phyloP scores from a whole-genome alignment of 495 filamentous ascomycete genomes.

The Aspergillus bridgeri region DNA sequence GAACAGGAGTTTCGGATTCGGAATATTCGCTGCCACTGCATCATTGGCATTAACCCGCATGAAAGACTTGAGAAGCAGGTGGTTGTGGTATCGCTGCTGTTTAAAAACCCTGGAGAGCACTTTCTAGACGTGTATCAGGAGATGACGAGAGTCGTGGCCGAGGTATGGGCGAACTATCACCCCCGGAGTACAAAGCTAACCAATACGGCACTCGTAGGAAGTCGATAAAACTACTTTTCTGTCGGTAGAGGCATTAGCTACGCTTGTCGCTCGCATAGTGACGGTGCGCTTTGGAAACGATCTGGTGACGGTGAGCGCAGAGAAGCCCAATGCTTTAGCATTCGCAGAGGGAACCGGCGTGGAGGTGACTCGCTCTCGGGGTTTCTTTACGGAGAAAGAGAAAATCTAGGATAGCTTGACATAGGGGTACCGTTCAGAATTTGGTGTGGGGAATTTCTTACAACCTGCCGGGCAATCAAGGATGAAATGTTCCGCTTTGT shows the following conservation, averaged over 20 bases:
- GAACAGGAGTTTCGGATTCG: constrained; percentile 20
- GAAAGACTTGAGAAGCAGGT: constrained; percentile 43
- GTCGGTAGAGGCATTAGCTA: constrained; percentile 44
- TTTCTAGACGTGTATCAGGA: constrained; percentile 19
- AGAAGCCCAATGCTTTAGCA: constrained; percentile 45
- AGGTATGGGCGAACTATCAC: no score
- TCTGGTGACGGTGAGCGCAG: constrained; percentile 36
- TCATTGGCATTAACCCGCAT: constrained; percentile 45
- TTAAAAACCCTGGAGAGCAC: constrained; percentile 22
- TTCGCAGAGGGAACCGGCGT: constrained; percentile 42
- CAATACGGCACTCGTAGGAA: no score
- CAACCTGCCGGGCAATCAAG: no score
- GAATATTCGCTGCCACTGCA: constrained; percentile 25
- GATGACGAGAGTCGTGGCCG: constrained; percentile 17
- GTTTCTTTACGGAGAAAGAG: constrained; percentile 21
- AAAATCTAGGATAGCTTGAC: no score
- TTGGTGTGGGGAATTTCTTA: no score
- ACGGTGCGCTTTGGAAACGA: constrained; percentile 34
- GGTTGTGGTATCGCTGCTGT: constrained; percentile 36
- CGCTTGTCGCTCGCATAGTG: constrained; percentile 33
- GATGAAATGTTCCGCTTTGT: no score
- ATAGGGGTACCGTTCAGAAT: no score
- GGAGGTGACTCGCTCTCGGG: constrained; percentile 36
- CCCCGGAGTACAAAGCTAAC: no score
- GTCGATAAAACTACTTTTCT: constrained; percentile 41